Evolutionary conservation across 2,329 filamentous ascomycete genomes (phyloP).

Genomic region (Didymellaceae sp.): DNA sequence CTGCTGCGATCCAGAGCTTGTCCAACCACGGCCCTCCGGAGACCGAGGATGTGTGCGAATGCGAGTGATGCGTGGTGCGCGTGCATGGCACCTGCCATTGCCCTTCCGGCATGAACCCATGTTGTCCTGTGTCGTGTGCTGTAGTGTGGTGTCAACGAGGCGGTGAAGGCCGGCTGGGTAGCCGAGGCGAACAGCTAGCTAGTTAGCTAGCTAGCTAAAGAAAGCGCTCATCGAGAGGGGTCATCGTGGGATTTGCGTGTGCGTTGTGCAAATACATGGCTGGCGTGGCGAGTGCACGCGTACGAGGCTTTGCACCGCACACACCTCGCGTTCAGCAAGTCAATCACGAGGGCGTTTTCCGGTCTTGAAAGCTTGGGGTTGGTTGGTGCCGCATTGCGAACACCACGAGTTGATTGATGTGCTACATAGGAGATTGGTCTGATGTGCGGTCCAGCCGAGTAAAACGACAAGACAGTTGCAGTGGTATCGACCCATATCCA

Average conservation of each 20-base stretch:
- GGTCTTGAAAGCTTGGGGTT: neutral
- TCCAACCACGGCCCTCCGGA: neutral
- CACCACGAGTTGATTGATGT: slow-evolving; percentile 9
- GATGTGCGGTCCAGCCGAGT: slow-evolving; percentile 14
- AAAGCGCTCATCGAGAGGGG: no score
- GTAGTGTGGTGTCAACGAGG: no score
- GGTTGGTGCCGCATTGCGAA: slow-evolving; percentile 8
- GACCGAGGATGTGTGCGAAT: neutral
- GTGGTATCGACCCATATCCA: slow-evolving; percentile 10
- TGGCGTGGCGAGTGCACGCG: neutral
- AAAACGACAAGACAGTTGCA: slow-evolving; percentile 10
- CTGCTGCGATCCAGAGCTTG: neutral
- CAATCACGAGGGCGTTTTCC: neutral
- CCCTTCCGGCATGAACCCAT: neutral
- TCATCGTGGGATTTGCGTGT: neutral
- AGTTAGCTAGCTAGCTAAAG: no score
- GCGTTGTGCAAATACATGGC: neutral
- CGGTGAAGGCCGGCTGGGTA: slow-evolving; percentile 1
- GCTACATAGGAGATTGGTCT: slow-evolving; percentile 16
- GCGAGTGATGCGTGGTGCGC: slow-evolving; percentile 6
- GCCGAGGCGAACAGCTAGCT: neutral
- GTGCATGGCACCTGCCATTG: neutral
- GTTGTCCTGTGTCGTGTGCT: slow-evolving; percentile 3
- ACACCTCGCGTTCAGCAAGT: neutral
- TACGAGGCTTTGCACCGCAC: neutral